phyloP scores from a whole-genome alignment of 2,329 filamentous ascomycete species.

The Alternaria solani region DNA sequence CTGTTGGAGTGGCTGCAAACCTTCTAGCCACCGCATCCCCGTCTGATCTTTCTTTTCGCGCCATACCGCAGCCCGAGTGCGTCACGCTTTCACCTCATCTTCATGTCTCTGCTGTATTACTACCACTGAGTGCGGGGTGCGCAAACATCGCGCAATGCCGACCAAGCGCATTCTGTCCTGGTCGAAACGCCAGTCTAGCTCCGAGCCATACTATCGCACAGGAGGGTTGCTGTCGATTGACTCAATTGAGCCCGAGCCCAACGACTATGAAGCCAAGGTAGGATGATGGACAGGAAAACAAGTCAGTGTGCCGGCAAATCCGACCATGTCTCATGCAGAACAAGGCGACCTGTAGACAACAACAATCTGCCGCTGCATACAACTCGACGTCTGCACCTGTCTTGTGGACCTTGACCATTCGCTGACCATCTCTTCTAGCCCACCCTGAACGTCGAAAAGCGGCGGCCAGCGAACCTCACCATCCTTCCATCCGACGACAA shows the following conservation, averaged over 20 bases:
- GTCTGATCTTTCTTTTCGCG: not conserved
- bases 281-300: conserved; percentile 21
- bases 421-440: conserved; percentile 40
- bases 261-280: conserved; percentile 42
- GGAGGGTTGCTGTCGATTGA: conserved; percentile 52
- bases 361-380: conserved; percentile 25
- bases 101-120: conserved; percentile 14
- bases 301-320: conserved; percentile 42
- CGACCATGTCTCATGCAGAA: conserved; percentile 46
- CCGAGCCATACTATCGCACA: conserved; percentile 48
- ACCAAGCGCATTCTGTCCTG: conserved; percentile 56
- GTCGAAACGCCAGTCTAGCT: conserved; percentile 52
- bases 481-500: conserved; percentile 37
- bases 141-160: conserved; percentile 39
- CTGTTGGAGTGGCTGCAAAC: not conserved
- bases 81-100: not conserved
- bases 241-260: conserved; percentile 18
- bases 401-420: conserved; percentile 44
- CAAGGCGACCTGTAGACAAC: conserved; percentile 26
- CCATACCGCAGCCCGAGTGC: not conserved
- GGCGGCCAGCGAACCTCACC: conserved; percentile 42
- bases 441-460: conserved; percentile 29
- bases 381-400: conserved; percentile 28
- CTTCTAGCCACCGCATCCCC: conserved; percentile 3
- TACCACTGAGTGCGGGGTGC: conserved; percentile 6